These are phyloP conservation scores for Phytomonas sp. DNA, from an alignment of 208 protist species.

Conservation along the genomic window DNA sequence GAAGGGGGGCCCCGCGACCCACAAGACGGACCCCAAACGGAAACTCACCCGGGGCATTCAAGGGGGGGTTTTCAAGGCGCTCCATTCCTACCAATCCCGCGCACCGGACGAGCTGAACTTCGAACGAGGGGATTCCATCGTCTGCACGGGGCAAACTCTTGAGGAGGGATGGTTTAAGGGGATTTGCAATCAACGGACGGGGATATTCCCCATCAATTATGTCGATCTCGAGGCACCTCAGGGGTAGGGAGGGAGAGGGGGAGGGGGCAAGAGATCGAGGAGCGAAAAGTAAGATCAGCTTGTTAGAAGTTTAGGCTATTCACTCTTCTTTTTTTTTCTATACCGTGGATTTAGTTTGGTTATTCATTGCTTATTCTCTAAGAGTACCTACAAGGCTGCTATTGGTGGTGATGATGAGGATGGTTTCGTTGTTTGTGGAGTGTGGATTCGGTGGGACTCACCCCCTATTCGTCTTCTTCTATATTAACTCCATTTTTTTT, in stretches of 20 bases:
- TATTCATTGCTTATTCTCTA: background rate
- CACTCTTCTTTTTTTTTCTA: slow-evolving; percentile 12
- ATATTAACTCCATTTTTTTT: background rate
- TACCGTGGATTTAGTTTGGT: background rate
- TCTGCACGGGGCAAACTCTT: slow-evolving; percentile 57
- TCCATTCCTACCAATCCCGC: slow-evolving; percentile 70
- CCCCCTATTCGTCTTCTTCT: background rate
- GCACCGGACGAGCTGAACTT: slow-evolving; percentile 84
- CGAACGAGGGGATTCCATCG: slow-evolving; percentile 57
- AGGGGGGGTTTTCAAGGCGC: slow-evolving; percentile 50
- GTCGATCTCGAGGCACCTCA: slow-evolving; percentile 19
- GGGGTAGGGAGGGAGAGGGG: slow-evolving; percentile 6
- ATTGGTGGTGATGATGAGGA: background rate
- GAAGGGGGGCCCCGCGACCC: background rate
- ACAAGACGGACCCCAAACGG: background rate
- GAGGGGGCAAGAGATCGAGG: slow-evolving; percentile 10
- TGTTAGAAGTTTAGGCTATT: slow-evolving; percentile 7
- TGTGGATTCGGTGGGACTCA: background rate
- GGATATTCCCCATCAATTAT: slow-evolving; percentile 87
- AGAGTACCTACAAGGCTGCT: background rate
- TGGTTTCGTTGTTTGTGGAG: background rate
- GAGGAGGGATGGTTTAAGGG: slow-evolving; percentile 90
- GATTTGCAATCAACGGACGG: slow-evolving; percentile 83
- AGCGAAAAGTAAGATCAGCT: slow-evolving; percentile 5
- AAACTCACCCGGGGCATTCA: slow-evolving; percentile 25